Evolutionary conservation across 805 yeast genomes (phyloP).

Genomic region (Starmerella cellae): DNA sequence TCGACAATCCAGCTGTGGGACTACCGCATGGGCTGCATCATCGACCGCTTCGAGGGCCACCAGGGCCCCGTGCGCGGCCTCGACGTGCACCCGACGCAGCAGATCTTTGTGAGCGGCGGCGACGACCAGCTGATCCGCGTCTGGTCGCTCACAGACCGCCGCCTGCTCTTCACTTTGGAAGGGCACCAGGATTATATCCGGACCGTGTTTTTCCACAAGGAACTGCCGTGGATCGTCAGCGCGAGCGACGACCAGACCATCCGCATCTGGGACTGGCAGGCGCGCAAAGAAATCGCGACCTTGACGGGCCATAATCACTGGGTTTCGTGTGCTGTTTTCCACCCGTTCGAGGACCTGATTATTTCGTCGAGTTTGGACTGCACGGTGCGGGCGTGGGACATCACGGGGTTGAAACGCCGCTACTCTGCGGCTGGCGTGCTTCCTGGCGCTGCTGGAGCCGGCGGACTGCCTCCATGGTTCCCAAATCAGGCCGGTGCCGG

Average conservation of each 20-base stretch:
- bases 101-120: constrained; percentile 92
- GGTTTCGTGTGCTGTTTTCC: constrained; percentile 96
- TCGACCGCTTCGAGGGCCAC: constrained; percentile 94
- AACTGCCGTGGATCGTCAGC: constrained; percentile 93
- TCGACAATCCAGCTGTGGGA: constrained; percentile 99
- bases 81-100: constrained; percentile 96
- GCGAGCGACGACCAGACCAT: constrained; percentile 97
- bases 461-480: neutral
- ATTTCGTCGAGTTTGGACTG: constrained; percentile 95
- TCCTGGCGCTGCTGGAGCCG: constrained; percentile 7
- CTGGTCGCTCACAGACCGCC: constrained; percentile 78
- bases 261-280: constrained; percentile 99
- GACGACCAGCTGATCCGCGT: constrained; percentile 92
- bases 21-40: constrained; percentile 95
- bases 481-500: neutral
- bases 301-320: constrained; percentile 97
- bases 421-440: constrained; percentile 61
- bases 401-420: constrained; percentile 82
- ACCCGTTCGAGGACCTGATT: constrained; percentile 84
- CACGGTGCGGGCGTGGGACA: constrained; percentile 99
- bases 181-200: constrained; percentile 95
- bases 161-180: constrained; percentile 76
- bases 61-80: constrained; percentile 96
- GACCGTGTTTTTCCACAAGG: constrained; percentile 87
- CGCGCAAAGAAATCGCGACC: constrained; percentile 92